Percentiles rank a stretch among this genome's conserved stretches.
Evolutionary conservation across 345 rosid genomes (phyloP).

Genomic region (Cardamine chenopodiifolia): DNA sequence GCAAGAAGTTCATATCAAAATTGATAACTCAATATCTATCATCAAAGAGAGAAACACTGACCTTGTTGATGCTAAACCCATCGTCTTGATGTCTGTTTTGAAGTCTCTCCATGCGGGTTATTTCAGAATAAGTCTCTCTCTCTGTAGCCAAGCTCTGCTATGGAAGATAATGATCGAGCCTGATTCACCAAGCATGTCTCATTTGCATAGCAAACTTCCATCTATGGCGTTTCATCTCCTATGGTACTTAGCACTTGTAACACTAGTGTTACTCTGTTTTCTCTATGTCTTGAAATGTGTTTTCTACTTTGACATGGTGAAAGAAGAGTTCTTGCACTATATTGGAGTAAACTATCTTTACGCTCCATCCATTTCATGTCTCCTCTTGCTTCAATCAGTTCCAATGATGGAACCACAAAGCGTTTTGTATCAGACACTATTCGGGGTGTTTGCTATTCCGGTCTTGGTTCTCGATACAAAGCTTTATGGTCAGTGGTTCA

Average conservation of each 20-base stretch:
- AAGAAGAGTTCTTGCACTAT: conserved; percentile 57
- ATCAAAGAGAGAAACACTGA: conserved; percentile 24
- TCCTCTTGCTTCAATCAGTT: conserved; percentile 69
- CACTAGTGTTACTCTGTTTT: conserved; percentile 44
- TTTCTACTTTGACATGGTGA: conserved; percentile 47
- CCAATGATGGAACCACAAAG: conserved; percentile 34
- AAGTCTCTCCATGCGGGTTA: conserved; percentile 55
- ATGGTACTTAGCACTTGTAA: conserved; percentile 52
- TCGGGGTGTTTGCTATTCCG: conserved; percentile 52
- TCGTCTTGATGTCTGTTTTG: conserved; percentile 36
- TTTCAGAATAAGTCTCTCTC: conserved; percentile 59
- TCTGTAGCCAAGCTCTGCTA: conserved; percentile 56
- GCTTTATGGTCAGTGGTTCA: conserved; percentile 82
- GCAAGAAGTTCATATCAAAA: conserved; percentile 33
- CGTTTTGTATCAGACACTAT: conserved; percentile 38
- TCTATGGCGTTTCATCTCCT: conserved; percentile 47
- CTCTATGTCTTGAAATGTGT: conserved; percentile 49
- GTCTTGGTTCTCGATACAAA: conserved; percentile 59
- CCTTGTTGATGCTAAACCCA: conserved; percentile 18
- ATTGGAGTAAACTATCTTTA: conserved; percentile 68
- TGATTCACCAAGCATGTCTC: conserved; percentile 35
- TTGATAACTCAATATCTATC: conserved; percentile 11
- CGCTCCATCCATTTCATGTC: conserved; percentile 72
- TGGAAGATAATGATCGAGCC: conserved; percentile 54
- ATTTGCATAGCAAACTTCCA: conserved; percentile 43